Conservation (phyloP, 768 basidiomycete genomes). For the Russula ochroleuca region DNA sequence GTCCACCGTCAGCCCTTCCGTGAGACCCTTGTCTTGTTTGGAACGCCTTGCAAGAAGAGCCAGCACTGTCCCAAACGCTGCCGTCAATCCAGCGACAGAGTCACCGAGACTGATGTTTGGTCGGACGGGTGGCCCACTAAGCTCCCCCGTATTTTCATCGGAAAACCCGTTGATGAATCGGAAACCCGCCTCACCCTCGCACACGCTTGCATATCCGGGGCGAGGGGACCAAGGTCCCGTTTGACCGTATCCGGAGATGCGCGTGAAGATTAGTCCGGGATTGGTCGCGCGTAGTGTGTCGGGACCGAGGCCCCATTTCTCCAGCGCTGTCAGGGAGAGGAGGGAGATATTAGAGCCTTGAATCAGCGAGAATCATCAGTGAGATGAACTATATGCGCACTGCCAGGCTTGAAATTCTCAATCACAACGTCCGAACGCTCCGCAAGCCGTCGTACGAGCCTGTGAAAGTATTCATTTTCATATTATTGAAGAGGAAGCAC, state of each 20-base stretch:
- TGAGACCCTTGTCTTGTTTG: conserved; percentile 32
- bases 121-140: conserved; percentile 59
- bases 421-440: conserved; percentile 60
- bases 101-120: conserved; percentile 73
- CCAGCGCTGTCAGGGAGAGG: conserved; percentile 45
- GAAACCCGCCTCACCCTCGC: conserved; percentile 72
- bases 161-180: conserved; percentile 67
- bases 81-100: conserved; percentile 66
- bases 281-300: conserved; percentile 62
- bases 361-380: not conserved
- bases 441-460: conserved; percentile 58
- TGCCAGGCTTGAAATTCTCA: conserved; percentile 74
- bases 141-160: conserved; percentile 47
- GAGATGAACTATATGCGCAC: conserved; percentile 33
- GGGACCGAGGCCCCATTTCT: conserved; percentile 65
- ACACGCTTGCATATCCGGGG: conserved; percentile 70
- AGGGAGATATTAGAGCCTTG: not conserved
- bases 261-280: conserved; percentile 85
- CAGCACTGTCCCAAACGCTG: conserved; percentile 68
- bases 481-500: not conserved
- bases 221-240: conserved; percentile 69
- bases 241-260: conserved; percentile 74
- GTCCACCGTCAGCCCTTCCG: conserved; percentile 55
- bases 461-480: conserved; percentile 29
- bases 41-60: conserved; percentile 51